These are phyloP conservation scores for Daldinia loculata DNA, from an alignment of 495 filamentous ascomycete species.

Conservation along the genomic window DNA sequence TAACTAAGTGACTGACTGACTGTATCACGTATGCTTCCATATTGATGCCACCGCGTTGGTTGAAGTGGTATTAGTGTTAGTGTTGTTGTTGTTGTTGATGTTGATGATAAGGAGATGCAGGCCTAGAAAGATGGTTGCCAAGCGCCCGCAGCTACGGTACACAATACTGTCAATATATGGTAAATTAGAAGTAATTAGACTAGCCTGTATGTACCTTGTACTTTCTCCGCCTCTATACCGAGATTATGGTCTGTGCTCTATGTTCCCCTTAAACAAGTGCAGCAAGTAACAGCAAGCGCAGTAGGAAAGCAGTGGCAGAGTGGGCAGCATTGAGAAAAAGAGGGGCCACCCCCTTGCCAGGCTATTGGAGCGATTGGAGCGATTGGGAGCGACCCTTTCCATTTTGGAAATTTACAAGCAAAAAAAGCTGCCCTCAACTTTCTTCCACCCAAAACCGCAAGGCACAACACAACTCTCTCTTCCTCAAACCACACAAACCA, in stretches of 20 bases:
- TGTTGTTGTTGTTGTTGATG: neutral
- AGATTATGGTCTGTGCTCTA: conserved; percentile 22
- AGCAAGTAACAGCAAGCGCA: neutral
- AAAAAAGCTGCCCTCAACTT: conserved; percentile 39
- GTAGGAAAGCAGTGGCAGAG: conserved; percentile 4
- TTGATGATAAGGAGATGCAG: conserved; percentile 5
- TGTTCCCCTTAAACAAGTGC: neutral
- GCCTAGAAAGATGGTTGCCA: conserved; percentile 24
- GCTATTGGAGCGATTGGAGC: neutral
- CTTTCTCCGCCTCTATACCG: conserved; percentile 15
- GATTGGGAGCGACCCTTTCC: conserved; percentile 33
- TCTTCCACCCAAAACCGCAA: conserved; percentile 32
- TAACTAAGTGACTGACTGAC: neutral
- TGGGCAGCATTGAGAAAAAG: conserved; percentile 15
- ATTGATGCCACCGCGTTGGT: neutral
- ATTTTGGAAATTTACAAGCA: conserved; percentile 36
- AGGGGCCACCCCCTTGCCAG: conserved; percentile 23
- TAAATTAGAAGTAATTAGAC: conserved; percentile 26
- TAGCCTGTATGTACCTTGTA: conserved; percentile 14
- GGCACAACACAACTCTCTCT: conserved; percentile 39
- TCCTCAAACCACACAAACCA: conserved; percentile 27
- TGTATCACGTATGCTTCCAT: neutral
- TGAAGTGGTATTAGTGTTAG: neutral
- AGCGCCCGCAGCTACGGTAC: conserved; percentile 23
- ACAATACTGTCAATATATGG: conserved; percentile 10